Percentiles rank a stretch among this genome's conserved stretches.
phyloP scores from a whole-genome alignment of 108 stramenopile species.

The Cyclotella distinguenda region DNA sequence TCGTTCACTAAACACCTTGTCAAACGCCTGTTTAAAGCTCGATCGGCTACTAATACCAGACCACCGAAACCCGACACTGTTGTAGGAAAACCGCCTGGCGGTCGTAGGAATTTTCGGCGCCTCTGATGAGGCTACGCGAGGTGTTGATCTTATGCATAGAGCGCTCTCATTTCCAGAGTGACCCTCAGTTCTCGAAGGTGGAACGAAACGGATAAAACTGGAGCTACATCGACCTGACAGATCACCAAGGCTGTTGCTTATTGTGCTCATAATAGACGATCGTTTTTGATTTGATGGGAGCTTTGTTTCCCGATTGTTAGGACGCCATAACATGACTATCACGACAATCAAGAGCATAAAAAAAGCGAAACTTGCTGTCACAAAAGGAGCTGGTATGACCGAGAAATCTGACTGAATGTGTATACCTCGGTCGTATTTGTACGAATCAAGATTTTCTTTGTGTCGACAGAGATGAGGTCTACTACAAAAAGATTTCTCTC shows the following conservation, averaged over 20 bases:
- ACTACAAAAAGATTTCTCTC: conserved; percentile 13
- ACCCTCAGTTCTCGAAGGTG: too few relatives aligned
- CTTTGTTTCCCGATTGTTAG: background rate
- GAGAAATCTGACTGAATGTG: conserved; percentile 1
- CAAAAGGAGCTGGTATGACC: background rate
- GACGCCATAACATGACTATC: background rate
- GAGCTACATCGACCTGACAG: too few relatives aligned
- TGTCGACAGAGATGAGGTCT: conserved; percentile 17
- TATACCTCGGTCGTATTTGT: conserved; percentile 5
- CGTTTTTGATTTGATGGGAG: background rate
- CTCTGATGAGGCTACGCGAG: too few relatives aligned
- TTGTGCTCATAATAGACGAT: too few relatives aligned
- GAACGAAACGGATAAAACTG: too few relatives aligned
- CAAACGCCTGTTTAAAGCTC: background rate
- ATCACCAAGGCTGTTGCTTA: too few relatives aligned
- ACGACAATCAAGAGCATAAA: background rate
- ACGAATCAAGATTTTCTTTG: conserved; percentile 14
- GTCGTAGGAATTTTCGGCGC: too few relatives aligned
- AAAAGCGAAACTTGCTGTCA: background rate
- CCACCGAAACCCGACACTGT: background rate
- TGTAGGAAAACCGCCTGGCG: background rate
- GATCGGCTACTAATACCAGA: background rate
- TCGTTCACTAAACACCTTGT: conserved; percentile 5
- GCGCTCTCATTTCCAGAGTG: too few relatives aligned
- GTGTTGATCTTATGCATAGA: too few relatives aligned